phyloP scores from a whole-genome alignment of 805 yeast species.

The Lachancea kluyveri region DNA sequence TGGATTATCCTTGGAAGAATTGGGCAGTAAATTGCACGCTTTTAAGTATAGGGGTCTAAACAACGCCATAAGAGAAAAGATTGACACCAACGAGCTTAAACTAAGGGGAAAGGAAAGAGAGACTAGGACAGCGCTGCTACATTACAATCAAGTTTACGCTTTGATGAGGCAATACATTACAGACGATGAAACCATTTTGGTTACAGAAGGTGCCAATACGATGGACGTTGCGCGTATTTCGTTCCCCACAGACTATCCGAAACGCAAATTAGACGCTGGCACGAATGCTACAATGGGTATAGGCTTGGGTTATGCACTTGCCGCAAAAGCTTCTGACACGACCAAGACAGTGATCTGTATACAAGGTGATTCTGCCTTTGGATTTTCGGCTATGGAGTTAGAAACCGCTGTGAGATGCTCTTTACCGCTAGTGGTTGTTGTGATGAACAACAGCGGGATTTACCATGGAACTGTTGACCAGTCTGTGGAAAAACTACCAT shows the following conservation, averaged over 20 bases:
- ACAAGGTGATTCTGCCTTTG: slow-evolving; percentile 76
- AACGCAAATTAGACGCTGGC: slow-evolving; percentile 61
- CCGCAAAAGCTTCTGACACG: slow-evolving; percentile 46
- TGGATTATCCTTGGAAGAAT: slow-evolving; percentile 33
- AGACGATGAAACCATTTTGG: slow-evolving; percentile 35
- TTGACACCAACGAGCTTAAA: slow-evolving; percentile 14
- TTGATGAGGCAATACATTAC: slow-evolving; percentile 38
- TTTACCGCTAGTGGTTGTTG: slow-evolving; percentile 49
- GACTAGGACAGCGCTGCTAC: slow-evolving; percentile 27
- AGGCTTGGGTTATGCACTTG: slow-evolving; percentile 64
- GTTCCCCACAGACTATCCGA: slow-evolving; percentile 47
- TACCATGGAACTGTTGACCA: slow-evolving; percentile 52
- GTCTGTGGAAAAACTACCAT: slow-evolving; percentile 34
- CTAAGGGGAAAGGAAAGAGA: slow-evolving; percentile 30
- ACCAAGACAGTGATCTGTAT: slow-evolving; percentile 46
- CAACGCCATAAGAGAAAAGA: slow-evolving; percentile 8
- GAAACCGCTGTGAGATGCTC: slow-evolving; percentile 57
- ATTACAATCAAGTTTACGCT: slow-evolving; percentile 51
- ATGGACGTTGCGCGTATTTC: slow-evolving; percentile 66
- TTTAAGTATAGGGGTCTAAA: slow-evolving; percentile 13
- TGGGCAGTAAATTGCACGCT: slow-evolving; percentile 24
- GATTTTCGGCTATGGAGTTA: slow-evolving; percentile 66
- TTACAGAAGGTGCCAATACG: slow-evolving; percentile 73
- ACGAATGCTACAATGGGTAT: slow-evolving; percentile 77
- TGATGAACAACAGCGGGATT: slow-evolving; percentile 72